Percentiles rank a stretch among this genome's conserved stretches.
These are phyloP conservation scores for Blastocladiella britannica DNA, from an alignment of 192 early-diverging fungal species.

Conservation along the genomic window DNA sequence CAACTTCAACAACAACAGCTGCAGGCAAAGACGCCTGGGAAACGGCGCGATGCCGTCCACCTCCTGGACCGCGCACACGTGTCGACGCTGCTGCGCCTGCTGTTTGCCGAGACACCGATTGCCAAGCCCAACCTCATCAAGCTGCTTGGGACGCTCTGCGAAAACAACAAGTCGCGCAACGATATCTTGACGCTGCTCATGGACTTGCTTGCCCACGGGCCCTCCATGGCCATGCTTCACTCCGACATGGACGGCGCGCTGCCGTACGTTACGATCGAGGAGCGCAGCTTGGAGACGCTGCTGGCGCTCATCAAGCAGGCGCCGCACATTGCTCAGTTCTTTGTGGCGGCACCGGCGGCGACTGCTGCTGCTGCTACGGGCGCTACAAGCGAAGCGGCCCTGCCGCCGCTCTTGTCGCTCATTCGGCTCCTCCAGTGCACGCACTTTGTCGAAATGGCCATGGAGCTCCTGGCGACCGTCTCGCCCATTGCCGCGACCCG, in stretches of 20 bases:
- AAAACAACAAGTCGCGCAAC: slow-evolving; percentile 62
- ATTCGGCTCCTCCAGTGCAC: neutral
- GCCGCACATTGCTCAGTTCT: neutral
- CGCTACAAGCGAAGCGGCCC: neutral
- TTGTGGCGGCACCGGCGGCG: slow-evolving; percentile 18
- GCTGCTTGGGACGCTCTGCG: slow-evolving; percentile 60
- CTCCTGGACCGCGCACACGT: slow-evolving; percentile 64
- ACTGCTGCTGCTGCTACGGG: slow-evolving; percentile 9
- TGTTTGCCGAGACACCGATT: slow-evolving; percentile 69
- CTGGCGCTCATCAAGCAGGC: slow-evolving; percentile 37
- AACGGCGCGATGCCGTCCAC: slow-evolving; percentile 45
- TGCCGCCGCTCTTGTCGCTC: slow-evolving; percentile 2
- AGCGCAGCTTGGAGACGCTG: slow-evolving; percentile 44
- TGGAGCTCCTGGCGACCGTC: neutral
- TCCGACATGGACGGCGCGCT: slow-evolving; percentile 8
- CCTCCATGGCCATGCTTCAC: slow-evolving; percentile 2
- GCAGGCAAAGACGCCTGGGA: slow-evolving; percentile 13
- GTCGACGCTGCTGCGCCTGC: slow-evolving; percentile 59
- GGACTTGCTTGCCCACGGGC: slow-evolving; percentile 36
- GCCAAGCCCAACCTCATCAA: slow-evolving; percentile 37
- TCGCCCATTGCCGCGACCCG: neutral
- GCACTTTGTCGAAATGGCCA: neutral
- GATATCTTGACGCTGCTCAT: slow-evolving; percentile 74
- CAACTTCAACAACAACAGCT: slow-evolving; percentile 6
- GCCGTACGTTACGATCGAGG: neutral